Conservation (phyloP, 108 stramenopile species). For the Nitzschia palea region DNA sequence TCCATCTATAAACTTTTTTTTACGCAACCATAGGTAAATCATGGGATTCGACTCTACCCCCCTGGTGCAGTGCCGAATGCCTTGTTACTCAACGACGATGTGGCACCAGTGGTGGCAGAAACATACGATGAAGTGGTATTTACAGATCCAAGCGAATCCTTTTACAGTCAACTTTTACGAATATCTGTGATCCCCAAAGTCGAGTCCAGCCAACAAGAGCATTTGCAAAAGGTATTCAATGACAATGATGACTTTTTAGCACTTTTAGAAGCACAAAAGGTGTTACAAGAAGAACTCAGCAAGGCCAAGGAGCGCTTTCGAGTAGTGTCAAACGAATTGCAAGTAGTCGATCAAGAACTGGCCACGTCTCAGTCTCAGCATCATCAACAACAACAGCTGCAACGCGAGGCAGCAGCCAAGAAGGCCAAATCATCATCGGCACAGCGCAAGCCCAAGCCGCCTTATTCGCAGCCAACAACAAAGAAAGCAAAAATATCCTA, state of each 20-base stretch:
- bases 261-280: constrained; percentile 64
- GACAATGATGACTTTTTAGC: constrained; percentile 64
- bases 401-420: constrained; percentile 4
- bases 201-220: constrained; percentile 43
- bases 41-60: constrained; percentile 89
- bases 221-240: constrained; percentile 44
- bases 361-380: constrained; percentile 22
- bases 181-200: constrained; percentile 33
- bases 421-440: constrained; percentile 8
- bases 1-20: not conserved
- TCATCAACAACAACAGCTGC: constrained; percentile 10
- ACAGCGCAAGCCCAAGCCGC: constrained; percentile 6
- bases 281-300: constrained; percentile 63
- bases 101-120: constrained; percentile 86
- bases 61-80: constrained; percentile 36
- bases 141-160: constrained; percentile 77
- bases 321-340: constrained; percentile 38
- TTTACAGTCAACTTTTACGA: constrained; percentile 58
- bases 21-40: constrained; percentile 34
- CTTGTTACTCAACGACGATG: constrained; percentile 2
- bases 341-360: constrained; percentile 47
- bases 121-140: constrained; percentile 97
- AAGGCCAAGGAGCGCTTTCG: constrained; percentile 66
- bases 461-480: not conserved
- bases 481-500: constrained; percentile 33